Evolutionary conservation across 2,329 filamentous ascomycete genomes (phyloP).

Genomic region (Sclerotinia borealis): DNA sequence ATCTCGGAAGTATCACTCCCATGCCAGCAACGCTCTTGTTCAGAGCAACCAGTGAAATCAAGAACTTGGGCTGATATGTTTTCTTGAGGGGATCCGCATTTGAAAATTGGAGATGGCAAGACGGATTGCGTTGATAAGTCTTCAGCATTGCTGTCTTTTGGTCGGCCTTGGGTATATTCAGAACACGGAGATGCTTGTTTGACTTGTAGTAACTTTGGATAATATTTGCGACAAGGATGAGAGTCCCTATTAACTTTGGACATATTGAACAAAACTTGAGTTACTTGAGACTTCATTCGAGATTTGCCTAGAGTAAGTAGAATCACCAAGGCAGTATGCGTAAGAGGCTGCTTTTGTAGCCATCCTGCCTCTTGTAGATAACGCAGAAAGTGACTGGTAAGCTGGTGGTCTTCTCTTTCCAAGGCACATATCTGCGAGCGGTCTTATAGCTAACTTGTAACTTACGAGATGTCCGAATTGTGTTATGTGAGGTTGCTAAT

Average conservation of each 20-base stretch:
- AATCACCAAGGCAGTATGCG: neutral
- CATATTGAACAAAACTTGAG: neutral
- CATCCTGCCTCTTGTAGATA: neutral
- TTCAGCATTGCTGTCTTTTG: neutral
- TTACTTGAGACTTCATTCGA: neutral
- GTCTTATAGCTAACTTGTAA: neutral
- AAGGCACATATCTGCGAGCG: neutral
- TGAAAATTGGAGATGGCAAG: no score
- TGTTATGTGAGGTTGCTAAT: neutral
- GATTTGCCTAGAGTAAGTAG: neutral
- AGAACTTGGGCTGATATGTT: neutral
- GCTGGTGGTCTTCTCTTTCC: neutral
- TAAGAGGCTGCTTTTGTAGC: neutral
- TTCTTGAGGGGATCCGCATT: neutral
- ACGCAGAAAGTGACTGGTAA: neutral
- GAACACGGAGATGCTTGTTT: neutral
- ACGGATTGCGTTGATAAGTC: neutral
- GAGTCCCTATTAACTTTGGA: neutral
- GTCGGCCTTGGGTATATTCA: neutral
- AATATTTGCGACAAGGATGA: neutral
- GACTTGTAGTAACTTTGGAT: no score
- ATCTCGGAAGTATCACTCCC: neutral
- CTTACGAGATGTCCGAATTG: neutral
- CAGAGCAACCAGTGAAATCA: neutral
- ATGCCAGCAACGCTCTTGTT: neutral